phyloP scores from a whole-genome alignment of 2,329 filamentous ascomycete species.

The Colletotrichum trifolii region DNA sequence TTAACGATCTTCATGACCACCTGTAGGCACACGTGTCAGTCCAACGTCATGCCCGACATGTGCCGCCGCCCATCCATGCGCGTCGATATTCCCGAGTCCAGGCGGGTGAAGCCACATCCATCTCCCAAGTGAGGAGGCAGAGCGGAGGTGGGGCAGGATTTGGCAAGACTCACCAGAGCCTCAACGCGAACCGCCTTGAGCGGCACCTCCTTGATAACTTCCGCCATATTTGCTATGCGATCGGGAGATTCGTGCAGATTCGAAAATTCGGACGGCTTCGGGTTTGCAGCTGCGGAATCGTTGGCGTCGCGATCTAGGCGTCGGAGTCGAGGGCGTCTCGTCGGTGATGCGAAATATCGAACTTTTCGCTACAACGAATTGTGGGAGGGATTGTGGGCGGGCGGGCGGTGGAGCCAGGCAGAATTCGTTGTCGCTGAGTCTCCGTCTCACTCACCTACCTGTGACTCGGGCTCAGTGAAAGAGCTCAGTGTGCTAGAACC shows the following conservation, averaged over 20 bases:
- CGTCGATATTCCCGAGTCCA: too few relatives aligned
- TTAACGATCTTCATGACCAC: conserved; percentile 99
- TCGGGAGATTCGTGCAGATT: conserved; percentile 38
- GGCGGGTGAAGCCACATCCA: conserved; percentile 34
- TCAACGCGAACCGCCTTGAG: conserved; percentile 93
- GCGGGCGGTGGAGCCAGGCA: conserved; percentile 52
- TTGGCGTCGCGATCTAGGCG: conserved; percentile 38
- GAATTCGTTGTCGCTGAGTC: conserved; percentile 39
- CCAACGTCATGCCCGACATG: neutral
- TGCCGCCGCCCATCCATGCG: conserved; percentile 5
- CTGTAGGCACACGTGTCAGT: conserved; percentile 55
- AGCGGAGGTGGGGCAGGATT: conserved; percentile 49
- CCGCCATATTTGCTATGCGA: conserved; percentile 63
- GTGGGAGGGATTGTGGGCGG: conserved; percentile 56
- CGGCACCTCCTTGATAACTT: conserved; percentile 72
- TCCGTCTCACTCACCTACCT: neutral
- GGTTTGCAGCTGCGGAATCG: conserved; percentile 42
- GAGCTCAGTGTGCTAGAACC: too few relatives aligned
- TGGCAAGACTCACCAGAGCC: conserved; percentile 77
- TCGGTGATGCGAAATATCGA: conserved; percentile 52
- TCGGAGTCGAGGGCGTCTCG: conserved; percentile 24
- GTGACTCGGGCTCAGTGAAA: too few relatives aligned
- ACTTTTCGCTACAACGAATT: conserved; percentile 55
- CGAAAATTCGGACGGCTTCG: conserved; percentile 39
- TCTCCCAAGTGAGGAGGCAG: conserved; percentile 41